These are phyloP conservation scores for Ailanthus altissimus DNA, from an alignment of 345 rosid species.

Conservation along the genomic window DNA sequence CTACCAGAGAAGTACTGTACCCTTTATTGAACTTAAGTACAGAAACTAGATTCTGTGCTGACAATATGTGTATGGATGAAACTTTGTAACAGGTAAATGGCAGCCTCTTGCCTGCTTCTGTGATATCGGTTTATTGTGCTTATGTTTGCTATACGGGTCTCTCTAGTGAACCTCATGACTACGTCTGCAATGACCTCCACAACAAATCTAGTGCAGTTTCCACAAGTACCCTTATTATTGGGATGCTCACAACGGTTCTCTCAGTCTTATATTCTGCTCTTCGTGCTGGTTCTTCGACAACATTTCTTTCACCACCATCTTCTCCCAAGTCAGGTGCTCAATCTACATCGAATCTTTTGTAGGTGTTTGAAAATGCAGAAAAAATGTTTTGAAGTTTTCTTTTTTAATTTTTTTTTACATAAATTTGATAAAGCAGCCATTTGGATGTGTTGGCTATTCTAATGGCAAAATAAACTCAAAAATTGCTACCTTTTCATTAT, in stretches of 20 bases:
- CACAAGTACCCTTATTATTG: slow-evolving; percentile 74
- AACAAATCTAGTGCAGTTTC: slow-evolving; percentile 73
- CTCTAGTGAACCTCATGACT: slow-evolving; percentile 91
- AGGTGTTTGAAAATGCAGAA: slow-evolving; percentile 9
- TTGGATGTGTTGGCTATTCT: background rate
- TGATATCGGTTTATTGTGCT: slow-evolving; percentile 87
- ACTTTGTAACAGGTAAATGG: slow-evolving; percentile 71
- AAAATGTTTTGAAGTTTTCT: background rate
- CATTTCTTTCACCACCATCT: slow-evolving; percentile 85
- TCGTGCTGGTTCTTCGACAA: slow-evolving; percentile 92
- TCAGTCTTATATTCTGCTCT: slow-evolving; percentile 86
- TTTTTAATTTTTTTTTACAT: background rate
- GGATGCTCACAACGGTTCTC: slow-evolving; percentile 92
- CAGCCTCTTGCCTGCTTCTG: slow-evolving; percentile 96
- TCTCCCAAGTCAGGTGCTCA: slow-evolving; percentile 79
- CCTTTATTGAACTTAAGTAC: background rate
- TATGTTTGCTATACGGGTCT: slow-evolving; percentile 97
- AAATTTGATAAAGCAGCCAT: background rate
- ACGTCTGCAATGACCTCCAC: slow-evolving; percentile 89
- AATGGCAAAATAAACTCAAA: background rate
- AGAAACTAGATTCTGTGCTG: background rate
- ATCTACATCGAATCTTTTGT: background rate
- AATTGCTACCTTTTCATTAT: background rate
- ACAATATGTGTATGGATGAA: slow-evolving; percentile 13
- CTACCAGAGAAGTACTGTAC: background rate